Evolutionary conservation across 164 flowering plant genomes (phyloP), one percentile per base, ranked within the genome.

Genomic region (Malania oleifera): DNA sequence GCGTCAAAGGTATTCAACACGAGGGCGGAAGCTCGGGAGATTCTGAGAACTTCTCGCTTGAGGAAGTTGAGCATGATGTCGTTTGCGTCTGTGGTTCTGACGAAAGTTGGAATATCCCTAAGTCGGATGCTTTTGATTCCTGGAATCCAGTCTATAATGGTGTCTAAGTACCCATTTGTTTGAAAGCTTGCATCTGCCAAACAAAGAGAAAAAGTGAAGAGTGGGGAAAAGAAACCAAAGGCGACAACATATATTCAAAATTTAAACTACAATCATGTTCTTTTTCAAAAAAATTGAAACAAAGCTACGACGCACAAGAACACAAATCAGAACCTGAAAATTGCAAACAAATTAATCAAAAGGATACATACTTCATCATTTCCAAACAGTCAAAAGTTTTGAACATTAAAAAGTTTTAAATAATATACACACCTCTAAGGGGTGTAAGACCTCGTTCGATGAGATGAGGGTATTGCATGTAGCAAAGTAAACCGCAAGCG

Each of bases 1-100:
- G 69, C 63, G 12, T 74, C 54, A 47, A 74, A 78, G 0, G 85
- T 68, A 59, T 82, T 80, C 7, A 77, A 11, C 41, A 78, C 40
- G 11, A 82, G 18, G 0, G 77, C 78, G 0, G 67, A 41, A n/a
- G 77, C 71, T 52, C 46, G 57, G 0, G 18, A 25, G 1, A 62
- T 29, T n/a, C 50, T 60, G 0, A 44, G 52, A 5, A 19, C 27
- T 38, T 64, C 70, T 2, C 18, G 11, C 4, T 44, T 18, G 7
- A 59, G 3, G 55, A 57, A 73, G 2, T 73, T 50, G 31, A 82
- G 54, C 77, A 80, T 74, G 18, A 69, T 0, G 23, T 78, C 83
- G 10, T 78, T 22, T 10, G 59, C 67, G 26, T 78, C 70, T 9
- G 73, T 69, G 19, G 75, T 71, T 34, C 68, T 27, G 34, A 71